phyloP scores from a whole-genome alignment of 2,329 filamentous ascomycete species.

The Penicillium capsulatum region DNA sequence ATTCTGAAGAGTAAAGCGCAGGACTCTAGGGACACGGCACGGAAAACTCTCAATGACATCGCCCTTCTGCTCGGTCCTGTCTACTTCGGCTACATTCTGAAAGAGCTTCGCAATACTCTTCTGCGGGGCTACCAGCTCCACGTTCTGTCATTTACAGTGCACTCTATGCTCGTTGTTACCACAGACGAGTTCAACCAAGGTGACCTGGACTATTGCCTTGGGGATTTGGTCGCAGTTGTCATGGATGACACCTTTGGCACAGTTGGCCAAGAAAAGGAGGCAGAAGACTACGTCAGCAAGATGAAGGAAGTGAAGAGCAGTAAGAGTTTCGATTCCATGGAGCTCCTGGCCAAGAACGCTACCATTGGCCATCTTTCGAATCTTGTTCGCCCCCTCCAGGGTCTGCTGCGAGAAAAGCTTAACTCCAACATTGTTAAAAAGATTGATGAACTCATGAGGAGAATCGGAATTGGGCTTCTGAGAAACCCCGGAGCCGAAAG shows the following conservation, averaged over 20 bases:
- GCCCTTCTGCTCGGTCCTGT: conserved; percentile 72
- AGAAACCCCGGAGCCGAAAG: conserved; percentile 75
- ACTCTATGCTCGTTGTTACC: conserved; percentile 77
- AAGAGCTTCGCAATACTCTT: conserved; percentile 78
- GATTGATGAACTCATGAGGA: conserved; percentile 79
- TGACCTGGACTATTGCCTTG: conserved; percentile 82
- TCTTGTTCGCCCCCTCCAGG: conserved; percentile 72
- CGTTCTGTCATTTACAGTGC: conserved; percentile 89
- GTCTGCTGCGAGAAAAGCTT: conserved; percentile 76
- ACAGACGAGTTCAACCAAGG: conserved; percentile 71
- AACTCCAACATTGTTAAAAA: conserved; percentile 79
- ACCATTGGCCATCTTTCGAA: conserved; percentile 70
- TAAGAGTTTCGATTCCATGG: conserved; percentile 97
- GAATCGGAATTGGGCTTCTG: conserved; percentile 76
- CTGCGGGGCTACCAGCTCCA: conserved; percentile 88
- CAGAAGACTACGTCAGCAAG: conserved; percentile 87
- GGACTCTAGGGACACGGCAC: conserved; percentile 84
- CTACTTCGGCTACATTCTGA: conserved; percentile 89
- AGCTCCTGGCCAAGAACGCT: conserved; percentile 77
- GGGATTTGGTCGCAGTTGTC: conserved; percentile 72
- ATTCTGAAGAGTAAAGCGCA: conserved; percentile 85
- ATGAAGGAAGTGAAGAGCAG: conserved; percentile 98
- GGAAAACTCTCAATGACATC: conserved; percentile 83
- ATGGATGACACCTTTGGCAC: conserved; percentile 98
- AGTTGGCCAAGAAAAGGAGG: conserved; percentile 92